Conservation (phyloP, 108 stramenopile genomes). For the Cyclotella distinguenda region DNA sequence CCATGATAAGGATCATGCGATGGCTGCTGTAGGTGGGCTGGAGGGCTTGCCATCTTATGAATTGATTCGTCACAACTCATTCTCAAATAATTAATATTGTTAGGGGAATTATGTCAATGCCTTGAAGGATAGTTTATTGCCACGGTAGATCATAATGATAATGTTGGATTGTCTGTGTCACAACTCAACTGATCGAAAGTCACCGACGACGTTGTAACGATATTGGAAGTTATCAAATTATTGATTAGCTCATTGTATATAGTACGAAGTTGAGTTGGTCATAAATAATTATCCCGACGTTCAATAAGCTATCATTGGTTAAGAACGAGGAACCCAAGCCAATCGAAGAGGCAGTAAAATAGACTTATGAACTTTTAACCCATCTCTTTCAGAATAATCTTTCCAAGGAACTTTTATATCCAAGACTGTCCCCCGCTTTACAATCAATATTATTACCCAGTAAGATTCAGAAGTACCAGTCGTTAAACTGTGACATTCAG, state of each 20-base stretch:
- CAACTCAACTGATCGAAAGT: too few relatives aligned
- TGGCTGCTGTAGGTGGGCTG: constrained; percentile 96
- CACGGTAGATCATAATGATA: too few relatives aligned
- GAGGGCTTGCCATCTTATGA: constrained; percentile 95
- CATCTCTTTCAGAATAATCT: too few relatives aligned
- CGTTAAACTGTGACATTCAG: background rate
- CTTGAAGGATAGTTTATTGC: background rate
- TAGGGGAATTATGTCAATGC: too few relatives aligned
- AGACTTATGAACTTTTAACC: too few relatives aligned
- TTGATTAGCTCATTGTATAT: too few relatives aligned
- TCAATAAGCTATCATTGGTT: too few relatives aligned
- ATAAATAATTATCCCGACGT: too few relatives aligned
- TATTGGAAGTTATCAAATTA: background rate
- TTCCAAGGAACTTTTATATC: constrained; percentile 24
- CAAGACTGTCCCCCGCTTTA: constrained; percentile 32
- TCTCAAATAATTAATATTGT: constrained; percentile 45
- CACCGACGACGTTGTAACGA: background rate
- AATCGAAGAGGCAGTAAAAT: too few relatives aligned
- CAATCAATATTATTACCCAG: constrained; percentile 33
- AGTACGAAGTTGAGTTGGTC: too few relatives aligned
- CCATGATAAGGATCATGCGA: constrained; percentile 97
- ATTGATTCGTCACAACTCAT: constrained; percentile 83
- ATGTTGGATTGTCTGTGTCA: too few relatives aligned
- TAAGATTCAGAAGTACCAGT: background rate
- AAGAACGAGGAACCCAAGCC: too few relatives aligned